Evolutionary conservation across 768 basidiomycete species (phyloP), one percentile per base, ranked within the genome.

Genomic region (Kwoniella mangroviensis): DNA sequence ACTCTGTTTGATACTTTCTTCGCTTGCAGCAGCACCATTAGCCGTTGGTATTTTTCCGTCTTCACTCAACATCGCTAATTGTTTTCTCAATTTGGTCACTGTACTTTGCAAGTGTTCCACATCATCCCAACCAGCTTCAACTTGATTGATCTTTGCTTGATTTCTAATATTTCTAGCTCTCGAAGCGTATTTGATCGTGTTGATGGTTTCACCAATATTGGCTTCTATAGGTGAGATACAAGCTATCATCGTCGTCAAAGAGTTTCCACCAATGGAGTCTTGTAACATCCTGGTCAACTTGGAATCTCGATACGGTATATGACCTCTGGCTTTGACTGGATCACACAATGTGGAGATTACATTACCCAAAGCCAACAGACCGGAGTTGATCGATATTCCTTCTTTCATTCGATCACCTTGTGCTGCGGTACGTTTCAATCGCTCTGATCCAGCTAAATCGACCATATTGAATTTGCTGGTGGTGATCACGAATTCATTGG

Each of bases 61-160:
- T 45, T 91, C 90, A 84, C 92, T 95, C 79, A 96, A 80, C 6
- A 82, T 80, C 78, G 93, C 93, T 69, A 98, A 82, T 75, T 99
- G 96, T 81, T 90, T 93, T 58, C 97, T 87, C 59, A 99, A 84
- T 71, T 93, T 90, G 40, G 88, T 85, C 52, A 99, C 88, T 60
- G 90, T 92, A 63, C 88, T 88, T 83, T 98, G 97, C 54, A 99
- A 84, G 90, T 97, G 96, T 80, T 98, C 95, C 2, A 98, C 85
- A 81, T 99, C 97, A 73, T 98, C 96, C 97, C 97, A 99, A 12
- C 97, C 97, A 63, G 94, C 93, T 84, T 99, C 97, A 78, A 90
- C 90, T 84, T 96, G 93, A 79, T 94, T 96, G 63, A 96, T 87
- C 42, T 91, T 89, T 2, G 92, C 95, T 55, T 90, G 87, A 77